These are phyloP conservation scores for Parasarocladium wereldwijsianum DNA, from an alignment of 2,329 filamentous ascomycete genomes.

Conservation along the genomic window DNA sequence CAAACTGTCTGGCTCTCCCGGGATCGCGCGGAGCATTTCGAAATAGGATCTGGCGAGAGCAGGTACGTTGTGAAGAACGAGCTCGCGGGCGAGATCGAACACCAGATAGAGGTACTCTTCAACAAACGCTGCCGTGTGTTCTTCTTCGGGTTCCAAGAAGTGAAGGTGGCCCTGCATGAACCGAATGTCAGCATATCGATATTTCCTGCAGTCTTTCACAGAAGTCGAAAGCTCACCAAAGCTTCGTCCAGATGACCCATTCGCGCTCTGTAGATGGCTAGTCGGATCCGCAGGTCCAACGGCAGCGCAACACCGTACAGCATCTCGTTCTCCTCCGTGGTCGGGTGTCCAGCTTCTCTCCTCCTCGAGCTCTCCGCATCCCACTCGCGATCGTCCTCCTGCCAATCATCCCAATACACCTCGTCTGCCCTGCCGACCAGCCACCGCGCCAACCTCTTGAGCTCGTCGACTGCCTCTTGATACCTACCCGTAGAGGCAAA, in stretches of 20 bases:
- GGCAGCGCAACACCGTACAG: conserved; percentile 64
- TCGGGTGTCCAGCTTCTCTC: conserved; percentile 31
- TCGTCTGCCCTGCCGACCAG: conserved; percentile 63
- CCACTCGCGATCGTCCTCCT: conserved; percentile 77
- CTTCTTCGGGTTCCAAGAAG: conserved; percentile 52
- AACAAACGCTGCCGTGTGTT: conserved; percentile 28
- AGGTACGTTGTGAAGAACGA: conserved; percentile 17
- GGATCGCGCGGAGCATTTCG: conserved; percentile 33
- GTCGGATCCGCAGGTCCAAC: conserved; percentile 66
- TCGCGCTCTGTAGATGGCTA: conserved; percentile 71
- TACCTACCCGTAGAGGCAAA: conserved; percentile 51
- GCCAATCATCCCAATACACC: conserved; percentile 57
- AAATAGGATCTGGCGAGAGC: conserved; percentile 38
- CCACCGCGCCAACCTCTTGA: conserved; percentile 68
- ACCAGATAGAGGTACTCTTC: conserved; percentile 67
- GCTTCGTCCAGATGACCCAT: conserved; percentile 58
- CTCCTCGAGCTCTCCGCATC: conserved; percentile 62
- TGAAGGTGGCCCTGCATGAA: conserved; percentile 54
- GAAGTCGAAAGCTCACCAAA: conserved; percentile 35
- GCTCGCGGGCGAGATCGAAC: conserved; percentile 43
- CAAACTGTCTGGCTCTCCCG: conserved; percentile 34
- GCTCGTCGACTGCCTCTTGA: conserved; percentile 48
- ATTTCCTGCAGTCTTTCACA: not conserved
- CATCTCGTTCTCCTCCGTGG: conserved; percentile 33
- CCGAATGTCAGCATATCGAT: too few relatives aligned